A percentile compares a stretch with the other conserved stretches of the same genome.
Conservation (phyloP, 169 alveolate species). For the Cryptosporidium bovis region DNA sequence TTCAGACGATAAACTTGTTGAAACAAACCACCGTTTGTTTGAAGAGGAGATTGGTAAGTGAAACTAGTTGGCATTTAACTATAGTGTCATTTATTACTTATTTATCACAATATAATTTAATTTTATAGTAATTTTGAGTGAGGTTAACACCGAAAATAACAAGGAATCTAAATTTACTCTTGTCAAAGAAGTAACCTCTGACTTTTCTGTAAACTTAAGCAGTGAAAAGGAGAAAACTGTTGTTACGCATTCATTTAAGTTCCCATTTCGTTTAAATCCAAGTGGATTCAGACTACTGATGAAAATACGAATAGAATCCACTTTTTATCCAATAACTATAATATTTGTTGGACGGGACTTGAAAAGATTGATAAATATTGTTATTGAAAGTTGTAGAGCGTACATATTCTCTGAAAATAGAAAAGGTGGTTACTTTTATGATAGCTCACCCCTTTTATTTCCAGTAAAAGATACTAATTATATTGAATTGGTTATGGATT, state of each 20-base stretch:
- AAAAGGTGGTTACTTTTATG: constrained; percentile 10
- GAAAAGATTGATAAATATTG: constrained; percentile 15
- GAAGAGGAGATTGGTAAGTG: no score
- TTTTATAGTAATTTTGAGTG: no score
- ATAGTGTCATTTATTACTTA: no score
- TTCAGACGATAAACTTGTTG: no score
- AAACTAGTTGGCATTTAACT: no score
- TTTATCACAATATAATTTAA: no score
- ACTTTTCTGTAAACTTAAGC: neutral
- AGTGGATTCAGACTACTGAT: constrained; percentile 38
- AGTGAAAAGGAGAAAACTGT: neutral
- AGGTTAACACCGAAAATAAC: neutral
- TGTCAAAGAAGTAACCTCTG: neutral
- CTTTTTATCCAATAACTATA: constrained; percentile 6
- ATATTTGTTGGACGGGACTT: constrained; percentile 30
- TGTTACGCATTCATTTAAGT: constrained; percentile 2
- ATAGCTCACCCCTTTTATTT: constrained; percentile 48
- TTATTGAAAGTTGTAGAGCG: constrained; percentile 18
- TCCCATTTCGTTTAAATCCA: constrained; percentile 15
- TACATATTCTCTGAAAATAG: constrained; percentile 8
- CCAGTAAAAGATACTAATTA: constrained; percentile 9
- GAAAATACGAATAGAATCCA: neutral
- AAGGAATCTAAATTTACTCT: neutral
- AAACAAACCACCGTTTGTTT: no score
- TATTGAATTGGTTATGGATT: constrained; percentile 19